Percentiles rank a stretch among this genome's conserved stretches.
Evolutionary conservation across 192 early-diverging fungal species (phyloP).

Genomic region (Coemansia reversa): DNA sequence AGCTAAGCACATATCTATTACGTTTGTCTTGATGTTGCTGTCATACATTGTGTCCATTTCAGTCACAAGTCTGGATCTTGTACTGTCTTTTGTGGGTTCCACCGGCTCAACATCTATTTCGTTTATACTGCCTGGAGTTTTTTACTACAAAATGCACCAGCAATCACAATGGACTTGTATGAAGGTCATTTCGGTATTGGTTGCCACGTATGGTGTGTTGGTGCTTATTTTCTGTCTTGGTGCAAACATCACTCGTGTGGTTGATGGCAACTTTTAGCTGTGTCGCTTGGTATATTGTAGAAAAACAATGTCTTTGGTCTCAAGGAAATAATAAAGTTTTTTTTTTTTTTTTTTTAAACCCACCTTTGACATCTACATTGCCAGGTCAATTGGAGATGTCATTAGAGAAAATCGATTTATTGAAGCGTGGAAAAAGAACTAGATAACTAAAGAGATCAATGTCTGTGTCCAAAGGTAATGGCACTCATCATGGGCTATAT

Average conservation of each 20-base stretch:
- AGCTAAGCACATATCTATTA: conserved; percentile 63
- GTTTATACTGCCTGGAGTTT: conserved; percentile 91
- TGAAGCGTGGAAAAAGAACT: too few relatives aligned
- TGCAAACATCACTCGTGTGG: conserved; percentile 58
- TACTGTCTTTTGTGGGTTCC: conserved; percentile 91
- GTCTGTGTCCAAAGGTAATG: too few relatives aligned
- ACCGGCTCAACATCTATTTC: conserved; percentile 95
- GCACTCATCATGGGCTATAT: too few relatives aligned
- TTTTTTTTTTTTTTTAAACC: too few relatives aligned
- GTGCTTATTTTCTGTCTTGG: conserved; percentile 82
- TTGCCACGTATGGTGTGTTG: conserved; percentile 68
- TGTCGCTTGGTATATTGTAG: background rate
- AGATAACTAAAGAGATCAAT: too few relatives aligned
- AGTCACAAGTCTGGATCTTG: conserved; percentile 76
- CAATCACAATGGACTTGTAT: conserved; percentile 61
- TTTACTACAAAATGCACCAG: conserved; percentile 85
- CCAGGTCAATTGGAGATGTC: too few relatives aligned
- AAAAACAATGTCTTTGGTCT: background rate
- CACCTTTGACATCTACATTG: too few relatives aligned
- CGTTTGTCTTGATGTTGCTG: conserved; percentile 62
- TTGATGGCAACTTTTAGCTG: conserved; percentile 28
- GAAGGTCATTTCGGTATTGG: conserved; percentile 63
- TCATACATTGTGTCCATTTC: conserved; percentile 75
- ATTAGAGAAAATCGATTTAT: too few relatives aligned
- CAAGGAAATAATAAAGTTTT: conserved; percentile 4